Percentiles rank a stretch among this genome's conserved stretches.
These are phyloP conservation scores for Choanephora cucurbitarum DNA, from an alignment of 371 early-diverging fungal genomes.

Conservation along the genomic window DNA sequence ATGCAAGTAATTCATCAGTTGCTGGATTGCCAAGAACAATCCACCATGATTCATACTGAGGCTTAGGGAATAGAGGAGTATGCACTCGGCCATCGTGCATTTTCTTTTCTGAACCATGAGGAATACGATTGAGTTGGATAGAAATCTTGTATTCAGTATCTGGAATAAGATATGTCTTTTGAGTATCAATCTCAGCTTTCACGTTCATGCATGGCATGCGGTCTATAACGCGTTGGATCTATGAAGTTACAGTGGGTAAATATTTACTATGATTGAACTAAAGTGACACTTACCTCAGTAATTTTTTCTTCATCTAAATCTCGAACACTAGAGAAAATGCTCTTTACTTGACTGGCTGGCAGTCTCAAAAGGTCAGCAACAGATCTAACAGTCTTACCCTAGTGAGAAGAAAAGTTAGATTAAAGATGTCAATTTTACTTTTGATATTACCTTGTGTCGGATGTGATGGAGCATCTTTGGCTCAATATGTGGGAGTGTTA, in stretches of 20 bases:
- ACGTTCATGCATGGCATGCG: conserved; percentile 64
- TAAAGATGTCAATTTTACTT: background rate
- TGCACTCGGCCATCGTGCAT: conserved; percentile 67
- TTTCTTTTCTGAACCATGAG: conserved; percentile 24
- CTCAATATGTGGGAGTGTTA: conserved; percentile 71
- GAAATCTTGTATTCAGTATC: conserved; percentile 55
- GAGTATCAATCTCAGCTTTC: conserved; percentile 36
- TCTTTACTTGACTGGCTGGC: conserved; percentile 50
- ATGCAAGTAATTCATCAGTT: conserved; percentile 67
- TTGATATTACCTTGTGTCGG: conserved; percentile 30
- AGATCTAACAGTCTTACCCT: conserved; percentile 41
- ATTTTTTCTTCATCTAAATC: conserved; percentile 39
- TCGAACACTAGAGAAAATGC: conserved; percentile 50
- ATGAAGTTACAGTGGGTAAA: background rate
- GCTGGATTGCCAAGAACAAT: conserved; percentile 71
- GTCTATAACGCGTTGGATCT: conserved; percentile 60
- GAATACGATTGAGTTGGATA: conserved; percentile 43
- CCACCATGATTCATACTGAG: conserved; percentile 93
- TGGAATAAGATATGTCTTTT: conserved; percentile 47
- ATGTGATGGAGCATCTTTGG: conserved; percentile 42
- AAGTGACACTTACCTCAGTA: conserved; percentile 33
- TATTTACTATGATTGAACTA: background rate
- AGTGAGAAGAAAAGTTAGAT: background rate
- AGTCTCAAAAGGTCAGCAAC: conserved; percentile 50
- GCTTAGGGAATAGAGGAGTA: conserved; percentile 84